phyloP scores from a whole-genome alignment of 345 rosid species.

The Cardamine chenopodiifolia region DNA sequence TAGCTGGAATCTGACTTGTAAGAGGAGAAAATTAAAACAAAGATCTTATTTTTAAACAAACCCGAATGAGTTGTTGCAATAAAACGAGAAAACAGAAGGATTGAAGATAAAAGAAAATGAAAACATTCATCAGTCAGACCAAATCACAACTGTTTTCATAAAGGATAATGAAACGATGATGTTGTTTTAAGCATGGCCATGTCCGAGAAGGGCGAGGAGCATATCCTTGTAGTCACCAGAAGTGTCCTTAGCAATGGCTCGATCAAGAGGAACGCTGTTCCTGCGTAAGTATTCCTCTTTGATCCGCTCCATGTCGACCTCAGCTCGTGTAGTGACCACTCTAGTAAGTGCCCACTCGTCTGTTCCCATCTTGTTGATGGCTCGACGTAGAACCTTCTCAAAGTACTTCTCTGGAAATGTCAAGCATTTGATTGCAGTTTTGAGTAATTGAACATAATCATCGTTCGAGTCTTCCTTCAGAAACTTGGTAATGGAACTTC shows the following conservation, averaged over 20 bases:
- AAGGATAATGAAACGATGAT: background rate
- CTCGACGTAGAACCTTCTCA: constrained; percentile 70
- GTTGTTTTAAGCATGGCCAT: constrained; percentile 50
- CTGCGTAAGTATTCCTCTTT: constrained; percentile 80
- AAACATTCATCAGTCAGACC: constrained; percentile 7
- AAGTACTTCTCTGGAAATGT: constrained; percentile 87
- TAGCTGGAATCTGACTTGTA: constrained; percentile 32
- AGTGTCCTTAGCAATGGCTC: constrained; percentile 69
- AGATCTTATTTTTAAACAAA: background rate
- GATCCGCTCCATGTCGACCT: constrained; percentile 77
- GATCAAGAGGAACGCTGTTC: constrained; percentile 74
- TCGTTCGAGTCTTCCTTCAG: constrained; percentile 69
- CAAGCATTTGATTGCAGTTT: constrained; percentile 76
- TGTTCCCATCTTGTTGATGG: constrained; percentile 78
- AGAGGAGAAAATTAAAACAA: background rate
- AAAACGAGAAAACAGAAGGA: background rate
- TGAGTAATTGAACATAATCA: constrained; percentile 69
- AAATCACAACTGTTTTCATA: background rate
- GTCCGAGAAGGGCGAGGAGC: constrained; percentile 75
- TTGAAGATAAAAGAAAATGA: background rate
- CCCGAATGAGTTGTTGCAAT: constrained; percentile 4
- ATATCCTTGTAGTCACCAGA: constrained; percentile 79
- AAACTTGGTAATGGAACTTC: constrained; percentile 74
- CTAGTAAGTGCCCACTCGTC: constrained; percentile 87
- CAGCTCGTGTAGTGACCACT: constrained; percentile 77